A percentile compares a stretch with the other conserved stretches of the same genome.
Conservation (phyloP, 176 grass and related monocot species). For the Poa annua region DNA sequence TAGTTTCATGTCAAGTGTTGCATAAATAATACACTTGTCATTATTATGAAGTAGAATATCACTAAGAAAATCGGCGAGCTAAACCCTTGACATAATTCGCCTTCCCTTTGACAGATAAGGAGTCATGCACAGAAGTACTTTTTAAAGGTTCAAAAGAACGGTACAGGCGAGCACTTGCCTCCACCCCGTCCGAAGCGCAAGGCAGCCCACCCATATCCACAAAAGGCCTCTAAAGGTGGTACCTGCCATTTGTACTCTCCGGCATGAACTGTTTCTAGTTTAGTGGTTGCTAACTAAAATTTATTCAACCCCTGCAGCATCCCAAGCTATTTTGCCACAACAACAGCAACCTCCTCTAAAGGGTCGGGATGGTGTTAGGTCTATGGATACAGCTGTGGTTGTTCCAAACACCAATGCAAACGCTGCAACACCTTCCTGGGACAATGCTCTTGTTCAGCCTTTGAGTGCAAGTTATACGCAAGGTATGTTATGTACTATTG, state of each 20-base stretch:
- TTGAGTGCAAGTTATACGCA: conserved; percentile 45
- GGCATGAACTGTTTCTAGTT: conserved; percentile 15
- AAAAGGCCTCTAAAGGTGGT: conserved; percentile 91
- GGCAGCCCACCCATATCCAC: conserved; percentile 96
- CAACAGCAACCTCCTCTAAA: conserved; percentile 40
- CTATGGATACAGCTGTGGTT: conserved; percentile 50
- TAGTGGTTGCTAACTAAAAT: conserved; percentile 7
- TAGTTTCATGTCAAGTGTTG: neutral
- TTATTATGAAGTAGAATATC: neutral
- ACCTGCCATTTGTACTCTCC: conserved; percentile 1
- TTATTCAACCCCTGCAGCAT: conserved; percentile 32
- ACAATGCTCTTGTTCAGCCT: conserved; percentile 53
- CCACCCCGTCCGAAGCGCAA: conserved; percentile 95
- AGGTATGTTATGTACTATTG: conserved; percentile 40
- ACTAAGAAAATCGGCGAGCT: neutral
- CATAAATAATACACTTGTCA: neutral
- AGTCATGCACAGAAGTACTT: conserved; percentile 99
- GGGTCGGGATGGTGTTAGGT: conserved; percentile 48
- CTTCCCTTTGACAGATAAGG: conserved; percentile 70
- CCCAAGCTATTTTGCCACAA: conserved; percentile 46
- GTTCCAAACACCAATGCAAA: conserved; percentile 44
- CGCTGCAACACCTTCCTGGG: conserved; percentile 36
- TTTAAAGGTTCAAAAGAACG: conserved; percentile 88
- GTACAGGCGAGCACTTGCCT: conserved; percentile 83
- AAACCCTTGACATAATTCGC: neutral